phyloP scores from a whole-genome alignment of 345 rosid genomes.

The Pelargonium nanum region DNA sequence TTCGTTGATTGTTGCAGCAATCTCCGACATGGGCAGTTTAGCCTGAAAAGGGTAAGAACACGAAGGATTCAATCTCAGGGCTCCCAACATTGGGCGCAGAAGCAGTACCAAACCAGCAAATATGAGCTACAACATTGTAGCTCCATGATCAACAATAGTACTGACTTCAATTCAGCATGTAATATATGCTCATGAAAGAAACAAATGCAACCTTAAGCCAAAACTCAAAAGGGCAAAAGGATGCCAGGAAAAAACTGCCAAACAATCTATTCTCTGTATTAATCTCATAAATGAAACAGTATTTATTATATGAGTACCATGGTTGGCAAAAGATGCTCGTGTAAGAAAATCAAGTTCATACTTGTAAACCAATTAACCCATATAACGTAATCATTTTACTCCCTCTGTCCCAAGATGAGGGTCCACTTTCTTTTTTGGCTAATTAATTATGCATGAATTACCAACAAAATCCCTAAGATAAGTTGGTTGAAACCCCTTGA shows the following conservation, averaged over 20 bases:
- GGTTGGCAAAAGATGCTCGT: too few relatives aligned
- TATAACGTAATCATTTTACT: too few relatives aligned
- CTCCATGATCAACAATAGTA: not conserved
- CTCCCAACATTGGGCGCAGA: too few relatives aligned
- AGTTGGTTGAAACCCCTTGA: too few relatives aligned
- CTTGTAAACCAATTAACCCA: too few relatives aligned
- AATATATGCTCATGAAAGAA: not conserved
- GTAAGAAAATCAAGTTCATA: too few relatives aligned
- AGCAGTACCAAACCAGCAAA: not conserved
- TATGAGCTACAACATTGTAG: not conserved
- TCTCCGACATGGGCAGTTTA: constrained; percentile 79
- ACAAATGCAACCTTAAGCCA: not conserved
- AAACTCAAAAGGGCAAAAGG: not conserved
- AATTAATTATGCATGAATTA: too few relatives aligned
- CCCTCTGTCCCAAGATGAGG: too few relatives aligned
- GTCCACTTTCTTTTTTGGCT: too few relatives aligned
- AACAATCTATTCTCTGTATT: not conserved
- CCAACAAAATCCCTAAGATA: too few relatives aligned
- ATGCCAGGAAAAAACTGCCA: not conserved
- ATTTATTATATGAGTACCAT: not conserved
- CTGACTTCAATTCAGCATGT: not conserved
- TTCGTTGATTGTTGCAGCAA: constrained; percentile 81
- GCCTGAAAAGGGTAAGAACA: constrained; percentile 34
- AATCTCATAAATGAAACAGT: not conserved
- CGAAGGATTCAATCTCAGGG: too few relatives aligned